Evolutionary conservation across 2,329 filamentous ascomycete genomes (phyloP).

Genomic region (Setomelanomma holmii): DNA sequence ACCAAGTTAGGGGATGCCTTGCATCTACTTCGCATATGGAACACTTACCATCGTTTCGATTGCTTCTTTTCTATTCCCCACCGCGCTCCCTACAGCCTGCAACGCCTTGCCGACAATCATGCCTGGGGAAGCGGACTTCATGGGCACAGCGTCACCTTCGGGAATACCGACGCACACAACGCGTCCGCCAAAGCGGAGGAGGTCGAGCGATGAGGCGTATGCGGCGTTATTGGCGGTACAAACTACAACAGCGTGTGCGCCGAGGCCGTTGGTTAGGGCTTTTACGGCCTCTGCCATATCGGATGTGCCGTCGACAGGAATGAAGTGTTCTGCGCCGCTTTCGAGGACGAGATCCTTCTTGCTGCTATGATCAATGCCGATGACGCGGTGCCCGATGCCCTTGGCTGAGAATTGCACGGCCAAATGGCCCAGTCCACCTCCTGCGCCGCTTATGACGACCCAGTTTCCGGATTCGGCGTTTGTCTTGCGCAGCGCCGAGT

Average conservation of each 20-base stretch:
- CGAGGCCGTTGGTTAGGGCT: constrained; percentile 63
- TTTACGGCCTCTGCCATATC: constrained; percentile 63
- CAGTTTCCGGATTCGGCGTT: constrained; percentile 65
- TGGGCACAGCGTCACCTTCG: constrained; percentile 55
- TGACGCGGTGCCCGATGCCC: constrained; percentile 70
- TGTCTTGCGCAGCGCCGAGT: constrained; percentile 68
- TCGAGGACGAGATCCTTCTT: constrained; percentile 68
- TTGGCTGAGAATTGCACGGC: constrained; percentile 65
- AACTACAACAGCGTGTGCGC: constrained; percentile 67
- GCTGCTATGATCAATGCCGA: constrained; percentile 69
- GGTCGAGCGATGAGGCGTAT: constrained; percentile 50
- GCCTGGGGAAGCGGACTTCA: constrained; percentile 51
- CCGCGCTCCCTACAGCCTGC: constrained; percentile 55
- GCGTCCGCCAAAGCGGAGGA: constrained; percentile 55
- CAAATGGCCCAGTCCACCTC: constrained; percentile 70
- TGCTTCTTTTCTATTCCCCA: constrained; percentile 56
- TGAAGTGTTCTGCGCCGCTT: constrained; percentile 71
- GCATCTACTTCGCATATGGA: too few species aligned
- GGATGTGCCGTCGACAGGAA: constrained; percentile 64
- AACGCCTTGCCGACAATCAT: constrained; percentile 52
- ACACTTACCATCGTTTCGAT: constrained; percentile 59
- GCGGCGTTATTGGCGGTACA: constrained; percentile 57
- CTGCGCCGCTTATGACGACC: constrained; percentile 64
- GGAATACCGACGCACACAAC: constrained; percentile 58
- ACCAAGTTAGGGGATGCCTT: too few species aligned